Base-by-base conservation (phyloP, 2,329 filamentous ascomycete species). In the Lojkania enalia region DNA sequence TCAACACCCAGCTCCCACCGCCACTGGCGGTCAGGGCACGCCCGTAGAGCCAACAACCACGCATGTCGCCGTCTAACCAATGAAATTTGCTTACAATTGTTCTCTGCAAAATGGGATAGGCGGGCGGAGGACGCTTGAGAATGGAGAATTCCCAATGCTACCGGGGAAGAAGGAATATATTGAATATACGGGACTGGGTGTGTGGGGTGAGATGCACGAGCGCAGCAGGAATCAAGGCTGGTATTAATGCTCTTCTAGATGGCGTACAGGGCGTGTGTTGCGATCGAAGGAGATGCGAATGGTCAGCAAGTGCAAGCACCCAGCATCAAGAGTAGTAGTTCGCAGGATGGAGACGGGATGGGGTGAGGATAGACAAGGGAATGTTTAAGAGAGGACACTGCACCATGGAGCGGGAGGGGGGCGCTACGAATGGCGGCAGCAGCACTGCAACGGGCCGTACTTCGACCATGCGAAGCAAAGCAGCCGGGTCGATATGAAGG, bases 401-500 rank as follows among this genome's bases (percentile, higher is more conserved):
- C 48, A 59, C 57, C 31, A 50, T 45, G 47, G n/a, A 44, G 49
- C 51, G 39, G 57, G 39, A 46, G 51, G 58, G 56, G 61, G 60
- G 62, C 63, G 63, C 61, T 64, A 52, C 57, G 36, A n/a, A 44
- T 59, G 51, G 64, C 56, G 61, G 58, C 57, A 57, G 58, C 54
- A 64, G 55, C 54, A 62, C 64, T 70, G 66, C 67, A 69, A 68
- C 67, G 67, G 67, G 64, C 67, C 66, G 67, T 68, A 55, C 58
- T 58, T 62, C 48, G 58, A 55, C 50, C 61, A 63, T 61, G 58
- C 58, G 56, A 52, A 58, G 57, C 58, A 57, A 52, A 58, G 57
- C 55, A 52, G 59, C 63, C 62, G 55, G 46, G 43, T 48, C 48
- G 39, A 52, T 52, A n/a, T n/a, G n/a, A n/a, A n/a, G n/a, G n/a